Evolutionary conservation across 2,329 filamentous ascomycete genomes (phyloP), one percentile per base, ranked within the genome.

Genomic region (Aspergillus luchuensis): DNA sequence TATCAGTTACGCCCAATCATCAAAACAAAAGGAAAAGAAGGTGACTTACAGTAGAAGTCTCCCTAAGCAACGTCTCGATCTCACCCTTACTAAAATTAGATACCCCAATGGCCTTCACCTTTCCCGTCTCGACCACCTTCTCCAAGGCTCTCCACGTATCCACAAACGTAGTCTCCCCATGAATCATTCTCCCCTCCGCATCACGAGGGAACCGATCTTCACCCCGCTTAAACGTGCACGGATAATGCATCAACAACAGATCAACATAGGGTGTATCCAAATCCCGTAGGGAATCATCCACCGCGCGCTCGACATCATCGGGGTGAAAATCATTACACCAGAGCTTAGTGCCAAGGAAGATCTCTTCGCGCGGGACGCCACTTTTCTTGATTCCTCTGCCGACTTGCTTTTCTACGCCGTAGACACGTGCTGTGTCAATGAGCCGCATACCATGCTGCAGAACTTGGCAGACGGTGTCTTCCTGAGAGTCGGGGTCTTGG

Each of bases 221-320:
- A 2, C 60, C 63, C 3, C 61, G 58, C 33, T 56, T 57, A 36
- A 66, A 63, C 6, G 64, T 65, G 41, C 64, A 66, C 11, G 62
- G 66, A 28, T 66, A 89, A 74, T 88, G 86, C 73, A 90, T 87
- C 50, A 89, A 79, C 74, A 85, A 87, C 11, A 89, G 79, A 70
- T 89, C 86, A 56, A 89, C 78, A 70, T 89, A 89, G 63, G 85
- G 85, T 13, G 86, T 79, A 38, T 82, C 83, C 66, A 87, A 81
- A 67, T 84, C 81, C 72, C 85, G 82, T 60, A 87, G 77, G 56
- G 85, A 85, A 41, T 82, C 81, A 66, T 81, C 79, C 54, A 84
- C 83, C 67, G 86, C 85, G 64, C 82, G 78, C 67, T 85, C 79
- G n/a, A 88, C 87, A 66, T 85, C 82, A 68, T 85, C 79, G 4